Evolutionary conservation across 768 basidiomycete genomes (phyloP).

Genomic region (Sarcodon aspratus): DNA sequence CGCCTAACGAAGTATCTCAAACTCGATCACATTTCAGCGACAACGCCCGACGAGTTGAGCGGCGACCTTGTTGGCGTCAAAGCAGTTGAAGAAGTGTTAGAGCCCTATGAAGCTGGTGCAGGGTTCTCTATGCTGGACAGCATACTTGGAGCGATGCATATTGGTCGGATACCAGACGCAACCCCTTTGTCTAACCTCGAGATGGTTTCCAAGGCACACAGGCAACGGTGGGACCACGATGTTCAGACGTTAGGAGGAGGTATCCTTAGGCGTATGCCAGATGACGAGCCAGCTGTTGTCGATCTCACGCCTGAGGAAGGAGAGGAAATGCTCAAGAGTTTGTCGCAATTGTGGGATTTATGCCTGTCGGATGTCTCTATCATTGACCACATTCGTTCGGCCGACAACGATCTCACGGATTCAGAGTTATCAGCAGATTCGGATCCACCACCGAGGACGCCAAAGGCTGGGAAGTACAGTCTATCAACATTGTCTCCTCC

Average conservation of each 20-base stretch:
- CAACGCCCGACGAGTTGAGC: conserved; percentile 7
- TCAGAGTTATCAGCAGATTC: conserved; percentile 31
- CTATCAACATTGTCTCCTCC: conserved; percentile 10
- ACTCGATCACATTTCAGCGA: neutral
- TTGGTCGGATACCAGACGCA: neutral
- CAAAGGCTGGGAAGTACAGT: conserved; percentile 21
- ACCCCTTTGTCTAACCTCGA: conserved; percentile 3
- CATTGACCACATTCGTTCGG: conserved; percentile 4
- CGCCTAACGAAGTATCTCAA: neutral
- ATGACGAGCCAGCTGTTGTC: conserved; percentile 5
- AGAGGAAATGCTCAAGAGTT: neutral
- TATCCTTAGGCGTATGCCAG: conserved; percentile 8
- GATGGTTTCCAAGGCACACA: conserved; percentile 26
- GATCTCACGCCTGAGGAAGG: conserved; percentile 3
- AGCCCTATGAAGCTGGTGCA: conserved; percentile 13
- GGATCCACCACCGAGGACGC: conserved; percentile 37
- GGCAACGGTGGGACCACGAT: conserved; percentile 30
- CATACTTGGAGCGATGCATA: neutral
- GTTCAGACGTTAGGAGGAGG: conserved; percentile 29
- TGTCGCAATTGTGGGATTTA: conserved; percentile 11
- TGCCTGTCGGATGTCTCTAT: conserved; percentile 6
- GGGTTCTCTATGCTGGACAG: conserved; percentile 6
- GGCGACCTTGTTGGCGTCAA: conserved; percentile 11
- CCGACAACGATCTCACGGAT: conserved; percentile 26
- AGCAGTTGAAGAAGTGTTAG: conserved; percentile 10